Evolutionary conservation across 495 filamentous ascomycete species (phyloP).

Genomic region (Lasiosphaeria ovina): DNA sequence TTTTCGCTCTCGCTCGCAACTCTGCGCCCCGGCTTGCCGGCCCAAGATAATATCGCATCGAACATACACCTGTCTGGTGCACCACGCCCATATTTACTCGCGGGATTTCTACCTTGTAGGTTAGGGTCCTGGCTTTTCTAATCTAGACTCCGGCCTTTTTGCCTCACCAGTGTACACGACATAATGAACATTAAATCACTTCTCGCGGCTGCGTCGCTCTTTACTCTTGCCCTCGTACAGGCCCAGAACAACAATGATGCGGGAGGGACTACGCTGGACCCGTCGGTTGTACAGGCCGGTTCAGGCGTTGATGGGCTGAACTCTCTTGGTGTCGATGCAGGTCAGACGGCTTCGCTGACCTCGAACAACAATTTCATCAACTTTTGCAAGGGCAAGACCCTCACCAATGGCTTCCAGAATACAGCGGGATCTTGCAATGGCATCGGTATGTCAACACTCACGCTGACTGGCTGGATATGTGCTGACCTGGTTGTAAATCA

Average conservation of each 20-base stretch:
- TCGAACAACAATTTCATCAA: conserved; percentile 52
- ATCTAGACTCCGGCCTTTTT: conserved; percentile 3
- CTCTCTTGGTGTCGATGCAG: conserved; percentile 25
- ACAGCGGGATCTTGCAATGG: conserved; percentile 54
- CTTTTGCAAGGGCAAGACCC: conserved; percentile 51
- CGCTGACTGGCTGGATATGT: neutral
- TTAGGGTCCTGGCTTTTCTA: neutral
- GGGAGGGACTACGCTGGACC: conserved; percentile 15
- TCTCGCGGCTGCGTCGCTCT: conserved; percentile 17
- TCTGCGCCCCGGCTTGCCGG: conserved; percentile 18
- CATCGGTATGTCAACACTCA: conserved; percentile 40
- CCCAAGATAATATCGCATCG: conserved; percentile 26
- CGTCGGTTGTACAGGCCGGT: conserved; percentile 25
- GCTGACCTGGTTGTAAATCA: conserved; percentile 16
- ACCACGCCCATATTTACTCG: conserved; percentile 10
- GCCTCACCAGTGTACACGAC: neutral
- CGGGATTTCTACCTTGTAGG: neutral
- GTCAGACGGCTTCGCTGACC: conserved; percentile 32
- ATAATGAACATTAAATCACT: conserved; percentile 20
- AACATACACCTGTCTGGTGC: conserved; percentile 21
- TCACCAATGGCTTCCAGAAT: conserved; percentile 53
- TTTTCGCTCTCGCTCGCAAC: conserved; percentile 14
- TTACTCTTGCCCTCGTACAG: conserved; percentile 18
- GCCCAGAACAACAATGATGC: conserved; percentile 20
- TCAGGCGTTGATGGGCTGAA: conserved; percentile 24